Evolutionary conservation across 164 flowering plant species (phyloP).

Genomic region (Amborella trichopoda): DNA sequence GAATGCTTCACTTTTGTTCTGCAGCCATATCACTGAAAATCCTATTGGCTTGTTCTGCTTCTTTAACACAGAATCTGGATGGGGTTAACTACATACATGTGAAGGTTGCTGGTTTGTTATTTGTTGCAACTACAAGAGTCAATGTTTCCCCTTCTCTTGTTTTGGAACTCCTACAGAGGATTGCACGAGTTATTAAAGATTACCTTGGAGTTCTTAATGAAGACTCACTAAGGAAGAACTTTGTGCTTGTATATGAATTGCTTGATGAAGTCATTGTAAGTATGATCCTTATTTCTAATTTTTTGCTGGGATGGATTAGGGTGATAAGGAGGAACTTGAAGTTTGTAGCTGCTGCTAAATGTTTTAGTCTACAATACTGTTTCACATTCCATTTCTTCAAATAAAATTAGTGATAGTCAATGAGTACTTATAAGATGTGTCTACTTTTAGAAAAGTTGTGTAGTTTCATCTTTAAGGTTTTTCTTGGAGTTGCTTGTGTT

Average conservation of each 20-base stretch:
- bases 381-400: too few species aligned
- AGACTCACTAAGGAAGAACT: slow-evolving; percentile 84
- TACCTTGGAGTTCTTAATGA: slow-evolving; percentile 94
- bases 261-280: slow-evolving; percentile 98
- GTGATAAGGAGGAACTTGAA: not conserved
- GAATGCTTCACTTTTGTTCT: too few species aligned
- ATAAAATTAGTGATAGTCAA: too few species aligned
- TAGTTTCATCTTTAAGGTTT: too few species aligned
- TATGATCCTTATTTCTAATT: slow-evolving; percentile 6
- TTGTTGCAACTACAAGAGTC: slow-evolving; percentile 91
- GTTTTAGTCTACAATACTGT: too few species aligned
- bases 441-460: too few species aligned
- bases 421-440: too few species aligned
- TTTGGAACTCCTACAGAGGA: slow-evolving; percentile 88
- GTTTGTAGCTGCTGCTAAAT: too few species aligned
- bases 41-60: not conserved
- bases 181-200: slow-evolving; percentile 90
- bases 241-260: slow-evolving; percentile 94
- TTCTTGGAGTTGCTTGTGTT: too few species aligned
- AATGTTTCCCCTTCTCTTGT: slow-evolving; percentile 83
- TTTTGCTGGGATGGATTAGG: not conserved
- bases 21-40: too few species aligned
- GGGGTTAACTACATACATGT: slow-evolving; percentile 97
- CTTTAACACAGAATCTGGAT: slow-evolving; percentile 58
- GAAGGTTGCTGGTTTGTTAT: slow-evolving; percentile 83